phyloP scores from a whole-genome alignment of 176 grass and related monocot genomes.

The Carex littledalei region DNA sequence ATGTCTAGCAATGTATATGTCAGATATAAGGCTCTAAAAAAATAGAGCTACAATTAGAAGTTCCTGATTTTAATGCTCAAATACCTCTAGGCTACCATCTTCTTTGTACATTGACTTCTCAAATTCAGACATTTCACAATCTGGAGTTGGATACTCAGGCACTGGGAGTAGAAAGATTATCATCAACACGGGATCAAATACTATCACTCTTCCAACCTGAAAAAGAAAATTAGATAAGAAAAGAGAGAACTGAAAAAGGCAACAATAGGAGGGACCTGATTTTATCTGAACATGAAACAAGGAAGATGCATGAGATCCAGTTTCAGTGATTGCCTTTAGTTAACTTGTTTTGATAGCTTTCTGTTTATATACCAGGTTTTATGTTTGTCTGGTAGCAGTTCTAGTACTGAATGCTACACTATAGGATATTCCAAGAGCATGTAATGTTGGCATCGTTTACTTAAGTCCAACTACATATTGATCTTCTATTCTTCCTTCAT shows the following conservation, averaged over 20 bases:
- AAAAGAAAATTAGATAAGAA: neutral
- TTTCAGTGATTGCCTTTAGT: neutral
- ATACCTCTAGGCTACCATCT: slow-evolving; percentile 21
- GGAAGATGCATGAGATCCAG: neutral
- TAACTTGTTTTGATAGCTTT: neutral
- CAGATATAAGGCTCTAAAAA: neutral
- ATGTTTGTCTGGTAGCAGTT: neutral
- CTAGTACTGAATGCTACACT: neutral
- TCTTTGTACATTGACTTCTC: slow-evolving; percentile 18
- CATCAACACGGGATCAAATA: slow-evolving; percentile 24
- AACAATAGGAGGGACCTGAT: neutral
- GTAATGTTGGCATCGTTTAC: neutral
- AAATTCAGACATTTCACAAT: slow-evolving; percentile 7
- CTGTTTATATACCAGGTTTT: neutral
- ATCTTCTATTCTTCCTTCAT: neutral
- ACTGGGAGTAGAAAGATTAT: slow-evolving; percentile 1
- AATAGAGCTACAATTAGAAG: neutral
- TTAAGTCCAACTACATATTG: neutral
- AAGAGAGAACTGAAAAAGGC: neutral
- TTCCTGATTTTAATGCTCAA: neutral
- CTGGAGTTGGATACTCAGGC: neutral
- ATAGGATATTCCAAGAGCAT: neutral
- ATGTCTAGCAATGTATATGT: neutral
- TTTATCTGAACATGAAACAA: neutral
- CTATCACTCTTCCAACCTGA: slow-evolving; percentile 18